Conservation (phyloP, 2,329 filamentous ascomycete species). For the Trichothecium sympodiale region DNA sequence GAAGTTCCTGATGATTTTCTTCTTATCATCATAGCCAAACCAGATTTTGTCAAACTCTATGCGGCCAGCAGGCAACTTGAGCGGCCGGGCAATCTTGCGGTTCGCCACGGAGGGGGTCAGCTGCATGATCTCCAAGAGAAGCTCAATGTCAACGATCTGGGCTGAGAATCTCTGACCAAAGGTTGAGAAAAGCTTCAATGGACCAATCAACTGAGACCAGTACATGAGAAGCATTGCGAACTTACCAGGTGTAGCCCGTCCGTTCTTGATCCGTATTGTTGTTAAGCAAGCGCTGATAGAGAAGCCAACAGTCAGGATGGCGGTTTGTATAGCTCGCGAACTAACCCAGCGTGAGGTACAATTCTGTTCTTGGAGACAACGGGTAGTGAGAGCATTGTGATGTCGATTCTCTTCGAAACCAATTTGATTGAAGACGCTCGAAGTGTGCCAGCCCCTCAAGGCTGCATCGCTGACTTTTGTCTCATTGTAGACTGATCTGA, state of each 20-base stretch:
- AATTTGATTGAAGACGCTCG: constrained; percentile 48
- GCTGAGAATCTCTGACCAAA: constrained; percentile 45
- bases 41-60: constrained; percentile 43
- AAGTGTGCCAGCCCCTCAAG: constrained; percentile 48
- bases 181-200: constrained; percentile 57
- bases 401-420: constrained; percentile 45
- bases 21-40: constrained; percentile 50
- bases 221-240: constrained; percentile 65
- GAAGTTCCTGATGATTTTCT: constrained; percentile 43
- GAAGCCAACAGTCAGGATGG: constrained; percentile 59
- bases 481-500: constrained; percentile 43
- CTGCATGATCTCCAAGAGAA: constrained; percentile 46
- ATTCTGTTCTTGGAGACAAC: constrained; percentile 25
- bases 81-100: constrained; percentile 34
- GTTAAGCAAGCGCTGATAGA: constrained; percentile 50
- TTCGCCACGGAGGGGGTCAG: constrained; percentile 44
- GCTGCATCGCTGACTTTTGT: constrained; percentile 44
- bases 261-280: constrained; percentile 55
- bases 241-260: constrained; percentile 49
- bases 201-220: constrained; percentile 61
- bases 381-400: constrained; percentile 33
- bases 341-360: constrained; percentile 32
- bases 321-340: constrained; percentile 44
- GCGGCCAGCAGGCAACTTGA: constrained; percentile 40
- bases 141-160: constrained; percentile 46